Evolutionary conservation across 2,329 filamentous ascomycete genomes (phyloP).

Genomic region (Aspergillus clavatus): DNA sequence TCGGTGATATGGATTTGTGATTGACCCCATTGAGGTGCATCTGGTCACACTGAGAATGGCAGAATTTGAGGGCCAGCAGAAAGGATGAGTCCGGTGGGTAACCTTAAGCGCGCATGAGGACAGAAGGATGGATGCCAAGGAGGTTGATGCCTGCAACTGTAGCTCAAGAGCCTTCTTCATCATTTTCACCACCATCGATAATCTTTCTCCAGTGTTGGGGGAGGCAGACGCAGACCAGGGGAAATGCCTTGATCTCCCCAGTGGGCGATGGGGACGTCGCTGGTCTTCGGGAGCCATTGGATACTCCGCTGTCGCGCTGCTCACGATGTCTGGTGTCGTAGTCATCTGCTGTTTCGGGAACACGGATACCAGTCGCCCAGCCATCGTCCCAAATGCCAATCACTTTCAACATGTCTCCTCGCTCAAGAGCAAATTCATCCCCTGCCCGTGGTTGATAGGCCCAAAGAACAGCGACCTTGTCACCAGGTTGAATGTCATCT

Average conservation of each 20-base stretch:
- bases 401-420: constrained; percentile 96
- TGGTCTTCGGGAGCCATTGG: constrained; percentile 63
- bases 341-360: constrained; percentile 79
- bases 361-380: constrained; percentile 88
- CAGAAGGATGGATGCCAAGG: background rate
- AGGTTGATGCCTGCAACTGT: background rate
- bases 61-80: too few relatives aligned
- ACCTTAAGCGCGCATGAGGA: background rate
- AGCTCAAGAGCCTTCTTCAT: constrained; percentile 22
- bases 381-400: constrained; percentile 99
- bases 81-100: too few relatives aligned
- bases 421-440: constrained; percentile 88
- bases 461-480: constrained; percentile 89
- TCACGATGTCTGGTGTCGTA: constrained; percentile 72
- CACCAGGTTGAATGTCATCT: constrained; percentile 88
- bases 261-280: constrained; percentile 59
- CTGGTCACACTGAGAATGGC: background rate
- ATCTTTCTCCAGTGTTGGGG: constrained; percentile 96
- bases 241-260: constrained; percentile 96
- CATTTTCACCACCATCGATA: constrained; percentile 77
- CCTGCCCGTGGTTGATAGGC: constrained; percentile 90
- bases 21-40: too few relatives aligned
- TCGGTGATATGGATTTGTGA: too few relatives aligned
- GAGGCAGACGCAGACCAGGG: constrained; percentile 89
- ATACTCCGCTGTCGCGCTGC: constrained; percentile 91